Base-by-base conservation (phyloP, 2,329 filamentous ascomycete genomes). In the Phialophora macrospora region DNA sequence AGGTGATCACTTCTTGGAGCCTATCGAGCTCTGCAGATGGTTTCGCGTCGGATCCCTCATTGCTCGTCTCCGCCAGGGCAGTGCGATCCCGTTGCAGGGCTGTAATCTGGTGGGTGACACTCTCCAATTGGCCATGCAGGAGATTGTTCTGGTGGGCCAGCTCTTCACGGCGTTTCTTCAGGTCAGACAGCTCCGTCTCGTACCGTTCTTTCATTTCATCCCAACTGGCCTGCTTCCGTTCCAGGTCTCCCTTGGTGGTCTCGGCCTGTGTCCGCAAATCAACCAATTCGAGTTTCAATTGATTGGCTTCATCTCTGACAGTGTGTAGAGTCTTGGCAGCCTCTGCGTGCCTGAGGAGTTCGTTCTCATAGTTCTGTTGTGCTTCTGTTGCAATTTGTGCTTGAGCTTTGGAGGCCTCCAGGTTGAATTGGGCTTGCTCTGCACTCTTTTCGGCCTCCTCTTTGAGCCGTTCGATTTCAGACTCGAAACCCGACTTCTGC, bases 281-380 rank as follows among this genome's bases (percentile, higher is more conserved):
- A 14, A 90, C 88, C 2, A 92, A 84, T 66, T 96, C 87, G 0
- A 90, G 90, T 79, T 92, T 93, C 67, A 98, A 80, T 71, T 91
- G 83, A 73, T 96, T 95, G 77, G 91, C 86, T 70, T 98, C 92
- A 3, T 84, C 83, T 59, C 95, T 91, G 56, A 97, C 82, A 60
- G 84, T 84, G 72, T 96, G 92, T 14, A 97, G 83, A 41, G 87
- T 86, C 78, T 93, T 93, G 12, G 94, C 92, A n/a, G 94, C 95
- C 71, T 97, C 92, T 1, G 93, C 94, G 78, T 99, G 95, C 80
- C 95, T 97, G 73, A 97, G 86, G 11, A 99, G 84, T 77, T 99
- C 95, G 68, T 89, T 89, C 77, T 99, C 96, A 75, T 99, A 99
- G 72, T 95, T 93, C 75, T 96, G 90, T 76, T 99, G 95, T 3